These are phyloP conservation scores for Neurospora hispaniola DNA, from an alignment of 495 filamentous ascomycete genomes.

Conservation along the genomic window DNA sequence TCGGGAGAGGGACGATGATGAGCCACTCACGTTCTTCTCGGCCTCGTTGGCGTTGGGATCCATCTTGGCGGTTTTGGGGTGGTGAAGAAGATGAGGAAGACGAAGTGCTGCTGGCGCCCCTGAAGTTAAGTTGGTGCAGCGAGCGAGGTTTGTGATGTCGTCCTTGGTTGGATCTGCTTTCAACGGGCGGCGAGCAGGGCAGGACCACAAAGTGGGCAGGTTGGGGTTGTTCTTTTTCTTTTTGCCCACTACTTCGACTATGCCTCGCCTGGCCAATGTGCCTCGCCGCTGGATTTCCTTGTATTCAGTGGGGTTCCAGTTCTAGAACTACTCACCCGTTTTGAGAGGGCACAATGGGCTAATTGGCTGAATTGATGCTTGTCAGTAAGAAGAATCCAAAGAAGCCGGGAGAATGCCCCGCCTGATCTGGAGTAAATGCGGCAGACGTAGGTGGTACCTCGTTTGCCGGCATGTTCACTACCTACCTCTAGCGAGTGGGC, in stretches of 20 bases:
- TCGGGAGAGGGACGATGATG: slow-evolving; percentile 5
- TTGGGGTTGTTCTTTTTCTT: background rate
- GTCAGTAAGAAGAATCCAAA: background rate
- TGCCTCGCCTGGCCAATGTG: background rate
- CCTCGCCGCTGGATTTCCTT: background rate
- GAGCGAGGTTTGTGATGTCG: background rate
- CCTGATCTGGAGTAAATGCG: background rate
- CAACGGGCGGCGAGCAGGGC: background rate
- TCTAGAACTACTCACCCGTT: background rate
- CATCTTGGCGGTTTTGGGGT: slow-evolving; percentile 48
- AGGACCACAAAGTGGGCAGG: background rate
- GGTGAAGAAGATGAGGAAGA: background rate
- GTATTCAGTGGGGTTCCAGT: background rate
- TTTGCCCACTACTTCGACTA: background rate
- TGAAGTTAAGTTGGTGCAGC: background rate
- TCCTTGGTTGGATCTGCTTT: background rate
- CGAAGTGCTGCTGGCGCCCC: background rate
- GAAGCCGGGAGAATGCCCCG: background rate
- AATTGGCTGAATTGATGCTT: background rate
- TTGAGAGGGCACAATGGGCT: background rate
- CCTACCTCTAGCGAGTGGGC: background rate
- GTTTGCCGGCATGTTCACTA: too few species aligned
- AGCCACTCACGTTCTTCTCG: slow-evolving; percentile 77
- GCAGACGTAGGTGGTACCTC: background rate
- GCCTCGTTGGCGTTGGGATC: slow-evolving; percentile 81